A percentile compares a stretch with the other conserved stretches of the same genome.
These are phyloP conservation scores for Wilcoxina mikolae DNA, from an alignment of 495 filamentous ascomycete species.

Conservation along the genomic window DNA sequence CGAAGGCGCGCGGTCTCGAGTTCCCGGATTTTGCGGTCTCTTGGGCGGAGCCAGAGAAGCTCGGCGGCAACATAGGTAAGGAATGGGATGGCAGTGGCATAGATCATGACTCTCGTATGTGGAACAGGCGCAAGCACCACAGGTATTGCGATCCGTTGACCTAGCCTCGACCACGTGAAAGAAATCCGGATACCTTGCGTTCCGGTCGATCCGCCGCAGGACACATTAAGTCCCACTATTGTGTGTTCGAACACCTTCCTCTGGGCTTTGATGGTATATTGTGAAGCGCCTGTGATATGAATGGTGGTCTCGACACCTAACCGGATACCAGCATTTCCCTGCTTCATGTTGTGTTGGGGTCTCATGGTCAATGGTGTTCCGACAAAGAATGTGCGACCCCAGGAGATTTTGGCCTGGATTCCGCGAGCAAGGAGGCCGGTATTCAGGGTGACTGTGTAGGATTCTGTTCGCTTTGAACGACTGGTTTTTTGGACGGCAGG, in stretches of 20 bases:
- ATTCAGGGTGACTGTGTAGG: slow-evolving; percentile 11
- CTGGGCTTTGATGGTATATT: slow-evolving; percentile 9
- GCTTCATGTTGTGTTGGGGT: neutral
- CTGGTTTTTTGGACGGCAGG: neutral
- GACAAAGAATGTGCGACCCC: slow-evolving; percentile 21
- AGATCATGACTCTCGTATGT: slow-evolving; percentile 24
- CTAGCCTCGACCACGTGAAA: slow-evolving; percentile 30
- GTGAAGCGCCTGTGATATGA: neutral
- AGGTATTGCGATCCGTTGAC: slow-evolving; percentile 30
- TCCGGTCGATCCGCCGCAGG: slow-evolving; percentile 2
- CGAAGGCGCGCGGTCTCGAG: slow-evolving; percentile 31
- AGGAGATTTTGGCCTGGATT: slow-evolving; percentile 13
- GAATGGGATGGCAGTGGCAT: slow-evolving; percentile 36
- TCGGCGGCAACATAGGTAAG: slow-evolving; percentile 38
- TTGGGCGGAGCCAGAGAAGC: slow-evolving; percentile 34
- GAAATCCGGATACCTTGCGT: slow-evolving; percentile 27
- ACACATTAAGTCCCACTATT: slow-evolving; percentile 6
- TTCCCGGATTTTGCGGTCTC: slow-evolving; percentile 31
- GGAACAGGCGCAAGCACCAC: slow-evolving; percentile 21
- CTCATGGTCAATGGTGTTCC: slow-evolving; percentile 14
- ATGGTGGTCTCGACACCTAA: slow-evolving; percentile 10
- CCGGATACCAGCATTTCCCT: slow-evolving; percentile 4
- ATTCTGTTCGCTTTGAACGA: slow-evolving; percentile 15
- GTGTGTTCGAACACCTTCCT: slow-evolving; percentile 15
- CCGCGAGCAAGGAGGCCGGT: slow-evolving; percentile 12